Conservation (phyloP, 495 filamentous ascomycete genomes). For the Penicillium canescens region DNA sequence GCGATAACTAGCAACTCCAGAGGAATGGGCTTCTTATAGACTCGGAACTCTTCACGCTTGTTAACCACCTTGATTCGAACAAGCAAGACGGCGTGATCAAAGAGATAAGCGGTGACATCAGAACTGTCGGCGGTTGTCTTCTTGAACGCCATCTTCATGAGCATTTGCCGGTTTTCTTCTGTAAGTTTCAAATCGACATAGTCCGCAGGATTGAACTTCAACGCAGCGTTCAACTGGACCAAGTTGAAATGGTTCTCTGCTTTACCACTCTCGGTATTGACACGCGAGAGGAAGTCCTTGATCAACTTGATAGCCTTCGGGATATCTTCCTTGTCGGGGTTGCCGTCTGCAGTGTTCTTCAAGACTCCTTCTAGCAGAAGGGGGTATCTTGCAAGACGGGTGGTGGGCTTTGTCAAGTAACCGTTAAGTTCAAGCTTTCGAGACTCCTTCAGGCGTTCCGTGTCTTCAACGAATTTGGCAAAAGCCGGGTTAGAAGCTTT, state of each 20-base stretch:
- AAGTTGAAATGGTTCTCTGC: slow-evolving; percentile 98
- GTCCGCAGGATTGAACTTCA: slow-evolving; percentile 84
- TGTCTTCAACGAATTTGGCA: slow-evolving; percentile 92
- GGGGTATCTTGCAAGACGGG: slow-evolving; percentile 91
- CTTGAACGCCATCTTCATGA: slow-evolving; percentile 91
- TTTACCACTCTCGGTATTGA: slow-evolving; percentile 94
- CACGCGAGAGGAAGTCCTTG: slow-evolving; percentile 79
- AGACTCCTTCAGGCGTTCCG: slow-evolving; percentile 92
- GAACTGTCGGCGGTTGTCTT: slow-evolving; percentile 84
- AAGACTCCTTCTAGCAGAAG: slow-evolving; percentile 87
- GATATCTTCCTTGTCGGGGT: slow-evolving; percentile 86
- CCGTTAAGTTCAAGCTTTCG: slow-evolving; percentile 97
- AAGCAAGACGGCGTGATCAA: slow-evolving; percentile 92
- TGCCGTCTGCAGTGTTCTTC: slow-evolving; percentile 85
- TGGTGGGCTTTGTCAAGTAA: slow-evolving; percentile 97
- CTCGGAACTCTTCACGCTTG: slow-evolving; percentile 90
- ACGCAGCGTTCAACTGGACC: slow-evolving; percentile 81
- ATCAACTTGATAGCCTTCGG: slow-evolving; percentile 84
- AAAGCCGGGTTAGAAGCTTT: slow-evolving; percentile 83
- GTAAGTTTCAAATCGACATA: slow-evolving; percentile 93
- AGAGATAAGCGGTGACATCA: slow-evolving; percentile 91
- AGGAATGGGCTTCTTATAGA: slow-evolving; percentile 94
- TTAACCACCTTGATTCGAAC: slow-evolving; percentile 86
- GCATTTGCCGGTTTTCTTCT: slow-evolving; percentile 87
- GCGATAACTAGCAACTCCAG: slow-evolving; percentile 90